phyloP scores from a whole-genome alignment of 352 stramenopile species.

The Pythium rishiriense region DNA sequence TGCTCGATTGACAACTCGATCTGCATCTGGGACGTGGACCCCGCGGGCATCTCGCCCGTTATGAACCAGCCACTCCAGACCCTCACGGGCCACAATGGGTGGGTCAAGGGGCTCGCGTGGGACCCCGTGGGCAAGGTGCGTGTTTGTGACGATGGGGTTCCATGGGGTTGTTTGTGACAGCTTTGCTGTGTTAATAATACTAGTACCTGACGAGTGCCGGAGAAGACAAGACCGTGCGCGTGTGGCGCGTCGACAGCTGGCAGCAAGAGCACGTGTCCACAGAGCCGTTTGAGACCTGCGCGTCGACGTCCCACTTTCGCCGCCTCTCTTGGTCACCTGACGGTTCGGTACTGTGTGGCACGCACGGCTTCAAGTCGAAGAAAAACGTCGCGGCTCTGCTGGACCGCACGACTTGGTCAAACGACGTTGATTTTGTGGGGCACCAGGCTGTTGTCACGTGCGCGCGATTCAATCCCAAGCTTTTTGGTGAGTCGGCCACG shows the following conservation, averaged over 20 bases:
- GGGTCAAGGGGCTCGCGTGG: conserved; percentile 88
- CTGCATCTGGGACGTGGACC: conserved; percentile 82
- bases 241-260: conserved; percentile 85
- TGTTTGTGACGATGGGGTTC: background rate
- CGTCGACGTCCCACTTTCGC: conserved; percentile 82
- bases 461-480: conserved; percentile 81
- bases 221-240: conserved; percentile 84
- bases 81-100: conserved; percentile 77
- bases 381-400: conserved; percentile 84
- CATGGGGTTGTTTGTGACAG: background rate
- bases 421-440: conserved; percentile 87
- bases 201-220: conserved; percentile 85
- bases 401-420: conserved; percentile 73
- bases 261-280: conserved; percentile 61
- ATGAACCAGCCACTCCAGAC: conserved; percentile 82
- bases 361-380: conserved; percentile 86
- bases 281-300: conserved; percentile 76
- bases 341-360: conserved; percentile 75
- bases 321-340: conserved; percentile 85
- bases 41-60: conserved; percentile 49
- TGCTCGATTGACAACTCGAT: conserved; percentile 90
- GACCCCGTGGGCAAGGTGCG: conserved; percentile 81
- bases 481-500: conserved; percentile 42
- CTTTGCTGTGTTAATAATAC: background rate
- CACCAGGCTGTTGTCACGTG: conserved; percentile 79